Evolutionary conservation across 192 early-diverging fungal genomes (phyloP).

Genomic region (Mortierella claussenii): DNA sequence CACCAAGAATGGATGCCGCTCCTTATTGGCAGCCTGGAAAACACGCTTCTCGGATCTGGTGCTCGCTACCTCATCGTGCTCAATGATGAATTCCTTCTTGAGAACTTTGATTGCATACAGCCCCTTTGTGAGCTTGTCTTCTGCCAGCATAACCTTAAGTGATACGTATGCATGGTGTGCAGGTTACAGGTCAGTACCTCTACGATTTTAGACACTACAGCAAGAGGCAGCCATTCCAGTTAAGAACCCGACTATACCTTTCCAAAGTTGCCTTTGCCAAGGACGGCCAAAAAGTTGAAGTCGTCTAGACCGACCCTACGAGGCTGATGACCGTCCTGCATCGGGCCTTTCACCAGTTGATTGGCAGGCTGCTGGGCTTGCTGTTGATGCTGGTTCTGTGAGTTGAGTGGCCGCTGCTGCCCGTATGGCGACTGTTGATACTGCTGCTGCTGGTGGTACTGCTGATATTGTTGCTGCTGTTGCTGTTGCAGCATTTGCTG

Average conservation of each 20-base stretch:
- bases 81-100: conserved; percentile 98
- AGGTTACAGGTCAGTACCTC: no score
- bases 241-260: conserved; percentile 65
- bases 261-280: conserved; percentile 99
- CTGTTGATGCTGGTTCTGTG: conserved; percentile 15
- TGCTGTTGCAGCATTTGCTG: conserved; percentile 46
- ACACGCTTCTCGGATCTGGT: conserved; percentile 95
- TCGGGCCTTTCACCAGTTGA: conserved; percentile 34
- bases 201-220: no score
- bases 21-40: conserved; percentile 90
- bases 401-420: conserved; percentile 10
- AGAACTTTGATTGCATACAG: conserved; percentile 98
- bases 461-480: conserved; percentile 15
- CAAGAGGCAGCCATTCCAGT: conserved; percentile 4
- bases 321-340: conserved; percentile 16
- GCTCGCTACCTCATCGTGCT: conserved; percentile 95
- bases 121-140: conserved; percentile 84
- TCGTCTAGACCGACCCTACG: conserved; percentile 88
- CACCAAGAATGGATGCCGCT: conserved; percentile 94
- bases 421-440: conserved; percentile 32
- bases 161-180: no score
- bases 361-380: conserved; percentile 27
- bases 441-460: conserved; percentile 45
- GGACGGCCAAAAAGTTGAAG: conserved; percentile 93
- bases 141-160: conserved; percentile 90